Conservation (phyloP, 2,329 filamentous ascomycete species). For the Ophiostoma piceae region DNA sequence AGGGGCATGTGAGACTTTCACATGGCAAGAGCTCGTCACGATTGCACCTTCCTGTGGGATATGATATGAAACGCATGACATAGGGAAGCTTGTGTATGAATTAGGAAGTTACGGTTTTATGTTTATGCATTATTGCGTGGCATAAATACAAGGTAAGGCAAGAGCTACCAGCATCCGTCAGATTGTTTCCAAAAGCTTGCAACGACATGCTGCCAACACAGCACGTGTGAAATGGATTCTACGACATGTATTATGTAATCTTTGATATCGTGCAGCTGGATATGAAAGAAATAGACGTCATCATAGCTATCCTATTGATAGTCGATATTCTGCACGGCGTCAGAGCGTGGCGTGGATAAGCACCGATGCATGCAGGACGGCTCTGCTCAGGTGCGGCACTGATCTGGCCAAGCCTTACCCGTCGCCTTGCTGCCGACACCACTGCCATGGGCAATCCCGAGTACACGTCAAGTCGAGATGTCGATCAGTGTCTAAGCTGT, state of each 20-base stretch:
- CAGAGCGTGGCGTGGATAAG: neutral
- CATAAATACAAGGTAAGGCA: neutral
- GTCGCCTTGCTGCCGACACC: neutral
- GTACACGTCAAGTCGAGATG: neutral
- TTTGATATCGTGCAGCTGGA: neutral
- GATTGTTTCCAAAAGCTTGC: neutral
- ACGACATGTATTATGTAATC: neutral
- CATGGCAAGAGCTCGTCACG: conserved; percentile 6
- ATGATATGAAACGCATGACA: neutral
- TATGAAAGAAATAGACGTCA: neutral
- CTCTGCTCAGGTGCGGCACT: neutral
- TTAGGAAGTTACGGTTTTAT: neutral
- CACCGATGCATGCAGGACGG: neutral
- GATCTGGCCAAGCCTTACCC: neutral
- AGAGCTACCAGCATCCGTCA: neutral
- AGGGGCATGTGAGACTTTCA: conserved; percentile 11
- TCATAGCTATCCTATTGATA: neutral
- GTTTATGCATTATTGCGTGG: neutral
- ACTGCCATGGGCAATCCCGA: neutral
- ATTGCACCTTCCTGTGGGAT: neutral
- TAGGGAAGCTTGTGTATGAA: neutral
- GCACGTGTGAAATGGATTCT: neutral
- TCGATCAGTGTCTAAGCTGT: neutral
- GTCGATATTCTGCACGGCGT: too few species aligned
- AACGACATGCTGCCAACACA: too few species aligned